Evolutionary conservation across 208 protist species (phyloP).

Genomic region (Trypanosomatidae sp.): DNA sequence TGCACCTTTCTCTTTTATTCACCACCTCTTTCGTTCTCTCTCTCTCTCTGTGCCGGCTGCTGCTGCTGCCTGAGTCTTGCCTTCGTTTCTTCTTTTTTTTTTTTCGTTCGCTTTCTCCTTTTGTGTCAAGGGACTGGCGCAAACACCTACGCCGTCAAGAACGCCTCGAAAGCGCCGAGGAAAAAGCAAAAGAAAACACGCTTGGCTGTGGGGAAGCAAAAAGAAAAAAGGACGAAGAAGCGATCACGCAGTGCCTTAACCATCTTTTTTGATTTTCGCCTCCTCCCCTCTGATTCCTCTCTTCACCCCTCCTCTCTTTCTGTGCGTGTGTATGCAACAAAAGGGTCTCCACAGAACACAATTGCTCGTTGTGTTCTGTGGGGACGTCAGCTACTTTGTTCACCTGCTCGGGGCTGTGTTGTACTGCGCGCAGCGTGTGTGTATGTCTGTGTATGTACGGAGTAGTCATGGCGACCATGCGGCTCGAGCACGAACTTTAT

Average conservation of each 20-base stretch:
- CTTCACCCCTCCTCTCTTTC: neutral
- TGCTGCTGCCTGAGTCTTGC: neutral
- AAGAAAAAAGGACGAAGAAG: neutral
- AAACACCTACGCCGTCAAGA: neutral
- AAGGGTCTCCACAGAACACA: neutral
- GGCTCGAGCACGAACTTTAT: neutral
- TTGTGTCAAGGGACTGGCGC: neutral
- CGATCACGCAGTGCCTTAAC: neutral
- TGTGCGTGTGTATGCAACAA: neutral
- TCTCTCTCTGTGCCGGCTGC: neutral
- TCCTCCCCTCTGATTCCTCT: neutral
- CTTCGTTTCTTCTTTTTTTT: neutral
- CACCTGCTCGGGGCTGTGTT: neutral
- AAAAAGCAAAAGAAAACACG: neutral
- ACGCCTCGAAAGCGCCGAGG: neutral
- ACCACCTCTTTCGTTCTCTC: conserved; percentile 13
- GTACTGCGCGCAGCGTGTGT: neutral
- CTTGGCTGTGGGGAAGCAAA: neutral
- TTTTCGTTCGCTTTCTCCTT: neutral
- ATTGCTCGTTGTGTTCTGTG: neutral
- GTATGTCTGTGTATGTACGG: neutral
- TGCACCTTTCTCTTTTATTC: neutral
- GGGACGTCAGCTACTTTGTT: neutral
- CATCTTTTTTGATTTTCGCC: neutral
- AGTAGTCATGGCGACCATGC: neutral